Conservation (phyloP, 768 basidiomycete species). For the Auricularia heimuer region DNA sequence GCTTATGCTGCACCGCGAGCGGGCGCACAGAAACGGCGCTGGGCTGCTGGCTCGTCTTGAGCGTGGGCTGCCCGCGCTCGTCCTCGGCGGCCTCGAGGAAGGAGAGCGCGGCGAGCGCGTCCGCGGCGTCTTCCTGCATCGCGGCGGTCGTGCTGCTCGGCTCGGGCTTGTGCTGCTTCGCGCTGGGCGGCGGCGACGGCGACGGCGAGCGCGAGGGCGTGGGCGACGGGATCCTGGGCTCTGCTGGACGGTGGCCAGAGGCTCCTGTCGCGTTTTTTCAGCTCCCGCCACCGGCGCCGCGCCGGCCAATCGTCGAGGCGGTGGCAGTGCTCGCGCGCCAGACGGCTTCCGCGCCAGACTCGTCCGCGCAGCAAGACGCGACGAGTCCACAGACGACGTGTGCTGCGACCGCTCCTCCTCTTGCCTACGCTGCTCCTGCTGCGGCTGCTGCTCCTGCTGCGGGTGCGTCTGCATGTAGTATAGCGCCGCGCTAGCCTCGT, state of each 20-base stretch:
- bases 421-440: not conserved
- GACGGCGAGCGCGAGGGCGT: constrained; percentile 29
- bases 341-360: constrained; percentile 62
- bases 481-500: constrained; percentile 49
- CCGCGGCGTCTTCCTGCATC: constrained; percentile 38
- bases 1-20: constrained; percentile 16
- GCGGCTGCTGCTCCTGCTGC: constrained; percentile 31
- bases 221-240: constrained; percentile 10
- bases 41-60: constrained; percentile 10
- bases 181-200: constrained; percentile 1
- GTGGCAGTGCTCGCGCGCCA: constrained; percentile 68
- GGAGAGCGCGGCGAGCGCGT: constrained; percentile 69
- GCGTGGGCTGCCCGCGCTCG: constrained; percentile 24
- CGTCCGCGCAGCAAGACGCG: not conserved
- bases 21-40: constrained; percentile 17
- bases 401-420: not conserved
- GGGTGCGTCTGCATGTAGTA: constrained; percentile 44
- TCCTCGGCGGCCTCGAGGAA: constrained; percentile 45
- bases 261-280: not conserved
- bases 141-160: constrained; percentile 4
- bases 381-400: not conserved
- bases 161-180: constrained; percentile 12
- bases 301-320: constrained; percentile 9
- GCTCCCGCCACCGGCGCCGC: not conserved
- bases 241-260: not conserved